Evolutionary conservation across 108 stramenopile species (phyloP).

Genomic region (Aureococcus anophagefferens): DNA sequence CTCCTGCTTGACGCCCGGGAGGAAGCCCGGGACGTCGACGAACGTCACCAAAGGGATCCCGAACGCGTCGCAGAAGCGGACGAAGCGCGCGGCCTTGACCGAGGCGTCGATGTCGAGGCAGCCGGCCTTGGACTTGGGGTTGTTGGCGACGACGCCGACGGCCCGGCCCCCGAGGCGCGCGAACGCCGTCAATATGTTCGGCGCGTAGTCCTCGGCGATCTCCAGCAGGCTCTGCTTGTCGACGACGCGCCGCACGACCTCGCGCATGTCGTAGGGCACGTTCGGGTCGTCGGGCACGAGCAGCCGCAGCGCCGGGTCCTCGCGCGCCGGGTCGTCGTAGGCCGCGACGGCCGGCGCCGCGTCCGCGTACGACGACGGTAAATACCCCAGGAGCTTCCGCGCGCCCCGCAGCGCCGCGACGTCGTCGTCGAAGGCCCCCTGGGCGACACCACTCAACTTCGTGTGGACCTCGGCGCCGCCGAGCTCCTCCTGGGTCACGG

Average conservation of each 20-base stretch:
- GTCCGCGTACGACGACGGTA: slow-evolving; percentile 82
- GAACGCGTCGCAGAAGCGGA: slow-evolving; percentile 93
- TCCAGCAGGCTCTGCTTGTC: slow-evolving; percentile 89
- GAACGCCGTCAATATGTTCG: slow-evolving; percentile 91
- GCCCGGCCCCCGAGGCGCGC: slow-evolving; percentile 85
- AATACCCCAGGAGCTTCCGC: slow-evolving; percentile 74
- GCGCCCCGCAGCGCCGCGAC: slow-evolving; percentile 78
- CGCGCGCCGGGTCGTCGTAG: slow-evolving; percentile 68
- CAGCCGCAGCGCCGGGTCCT: slow-evolving; percentile 67
- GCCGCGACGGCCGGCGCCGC: slow-evolving; percentile 50
- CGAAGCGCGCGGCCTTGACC: slow-evolving; percentile 93
- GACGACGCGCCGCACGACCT: slow-evolving; percentile 73
- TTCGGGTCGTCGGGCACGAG: slow-evolving; percentile 97
- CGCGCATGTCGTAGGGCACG: slow-evolving; percentile 85
- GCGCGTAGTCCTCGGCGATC: slow-evolving; percentile 84
- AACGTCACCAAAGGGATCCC: slow-evolving; percentile 97
- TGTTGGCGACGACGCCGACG: slow-evolving; percentile 95
- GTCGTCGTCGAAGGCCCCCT: slow-evolving; percentile 87
- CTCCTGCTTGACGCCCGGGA: slow-evolving; percentile 88
- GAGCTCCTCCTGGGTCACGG: slow-evolving; percentile 92
- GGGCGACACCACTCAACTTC: slow-evolving; percentile 75
- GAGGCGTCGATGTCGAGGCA: slow-evolving; percentile 93
- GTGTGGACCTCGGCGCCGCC: slow-evolving; percentile 77
- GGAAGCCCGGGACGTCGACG: slow-evolving; percentile 99
- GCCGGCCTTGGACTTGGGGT: slow-evolving; percentile 88